Percentiles rank a stretch among this genome's conserved stretches.
Evolutionary conservation across 1,284 basidiomycete species (phyloP).

Genomic region (Ganoderma sp.): DNA sequence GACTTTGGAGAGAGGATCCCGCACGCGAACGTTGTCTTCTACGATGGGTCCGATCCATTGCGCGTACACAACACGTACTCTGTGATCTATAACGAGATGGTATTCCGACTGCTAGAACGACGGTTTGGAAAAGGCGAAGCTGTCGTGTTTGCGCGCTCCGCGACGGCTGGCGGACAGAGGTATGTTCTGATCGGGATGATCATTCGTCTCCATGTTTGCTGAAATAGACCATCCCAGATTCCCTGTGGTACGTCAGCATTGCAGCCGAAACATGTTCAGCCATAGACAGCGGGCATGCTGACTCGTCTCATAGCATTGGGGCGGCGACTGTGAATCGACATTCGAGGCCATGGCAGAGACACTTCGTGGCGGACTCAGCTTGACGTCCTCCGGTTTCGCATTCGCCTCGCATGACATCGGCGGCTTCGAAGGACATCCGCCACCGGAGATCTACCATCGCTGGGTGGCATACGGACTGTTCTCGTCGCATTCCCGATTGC

Average conservation of each 20-base stretch:
- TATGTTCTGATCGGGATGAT: background rate
- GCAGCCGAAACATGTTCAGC: background rate
- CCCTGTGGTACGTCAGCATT: conserved; percentile 18
- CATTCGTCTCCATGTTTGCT: background rate
- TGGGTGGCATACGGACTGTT: conserved; percentile 80
- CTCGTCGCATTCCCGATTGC: conserved; percentile 73
- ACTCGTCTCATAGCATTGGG: conserved; percentile 60
- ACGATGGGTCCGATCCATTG: conserved; percentile 74
- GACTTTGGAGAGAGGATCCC: conserved; percentile 78
- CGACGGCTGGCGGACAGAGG: conserved; percentile 71
- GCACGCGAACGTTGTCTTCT: conserved; percentile 63
- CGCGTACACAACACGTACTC: conserved; percentile 71
- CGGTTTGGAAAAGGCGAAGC: conserved; percentile 70
- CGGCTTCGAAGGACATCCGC: conserved; percentile 76
- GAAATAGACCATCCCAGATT: conserved; percentile 36
- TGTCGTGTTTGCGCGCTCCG: conserved; percentile 71
- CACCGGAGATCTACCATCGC: conserved; percentile 73
- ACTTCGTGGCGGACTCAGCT: conserved; percentile 67
- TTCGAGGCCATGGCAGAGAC: conserved; percentile 82
- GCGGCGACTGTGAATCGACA: conserved; percentile 79
- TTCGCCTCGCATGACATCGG: conserved; percentile 80
- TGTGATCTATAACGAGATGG: conserved; percentile 71
- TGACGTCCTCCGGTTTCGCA: conserved; percentile 72
- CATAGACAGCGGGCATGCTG: conserved; percentile 4
- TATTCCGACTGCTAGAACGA: conserved; percentile 65